These are phyloP conservation scores for Podospora appendiculata DNA, from an alignment of 495 filamentous ascomycete species.

Conservation along the genomic window DNA sequence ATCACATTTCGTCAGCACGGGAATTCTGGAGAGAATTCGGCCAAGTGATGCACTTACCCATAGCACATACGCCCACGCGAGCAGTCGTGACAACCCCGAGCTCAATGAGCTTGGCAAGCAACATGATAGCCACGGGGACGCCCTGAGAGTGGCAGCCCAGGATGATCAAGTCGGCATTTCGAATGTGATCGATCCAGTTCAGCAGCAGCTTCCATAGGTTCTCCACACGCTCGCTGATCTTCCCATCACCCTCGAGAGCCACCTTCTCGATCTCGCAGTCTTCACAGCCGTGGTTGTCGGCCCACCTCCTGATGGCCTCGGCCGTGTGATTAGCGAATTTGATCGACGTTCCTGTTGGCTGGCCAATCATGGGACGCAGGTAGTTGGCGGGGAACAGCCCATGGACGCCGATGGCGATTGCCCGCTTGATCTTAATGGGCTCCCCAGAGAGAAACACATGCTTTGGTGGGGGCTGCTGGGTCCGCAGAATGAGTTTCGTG, in stretches of 20 bases:
- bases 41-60: constrained; percentile 40
- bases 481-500: constrained; percentile 55
- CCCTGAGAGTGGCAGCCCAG: constrained; percentile 92
- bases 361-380: constrained; percentile 79
- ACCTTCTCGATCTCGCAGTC: constrained; percentile 77
- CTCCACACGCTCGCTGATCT: constrained; percentile 80
- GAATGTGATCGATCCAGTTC: constrained; percentile 91
- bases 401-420: constrained; percentile 89
- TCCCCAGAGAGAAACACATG: constrained; percentile 69
- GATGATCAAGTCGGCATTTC: constrained; percentile 79
- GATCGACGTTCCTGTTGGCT: constrained; percentile 91
- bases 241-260: constrained; percentile 95
- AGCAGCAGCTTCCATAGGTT: constrained; percentile 88
- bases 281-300: constrained; percentile 55
- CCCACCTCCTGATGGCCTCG: constrained; percentile 74
- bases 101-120: constrained; percentile 84
- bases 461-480: constrained; percentile 50
- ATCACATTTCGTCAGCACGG: too few relatives aligned
- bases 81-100: constrained; percentile 63
- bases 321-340: constrained; percentile 87
- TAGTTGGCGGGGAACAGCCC: constrained; percentile 85
- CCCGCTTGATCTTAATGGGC: constrained; percentile 65
- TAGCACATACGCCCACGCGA: constrained; percentile 75
- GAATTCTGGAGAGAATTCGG: too few relatives aligned
- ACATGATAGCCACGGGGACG: constrained; percentile 86